Conservation (phyloP, 805 yeast species). For the Zygosaccharomyces pseudorouxii region DNA sequence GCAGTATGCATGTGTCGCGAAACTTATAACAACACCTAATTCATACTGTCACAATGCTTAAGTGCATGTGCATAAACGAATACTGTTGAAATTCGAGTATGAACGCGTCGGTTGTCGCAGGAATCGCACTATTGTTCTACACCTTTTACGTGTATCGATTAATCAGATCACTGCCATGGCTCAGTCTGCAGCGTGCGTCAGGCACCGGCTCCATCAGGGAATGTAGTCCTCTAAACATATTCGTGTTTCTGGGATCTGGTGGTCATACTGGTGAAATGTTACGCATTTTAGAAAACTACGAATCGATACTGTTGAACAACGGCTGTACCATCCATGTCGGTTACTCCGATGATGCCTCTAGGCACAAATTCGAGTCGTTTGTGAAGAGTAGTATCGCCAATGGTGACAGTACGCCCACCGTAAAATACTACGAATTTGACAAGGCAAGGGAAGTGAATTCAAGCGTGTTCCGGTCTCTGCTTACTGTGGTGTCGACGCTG, state of each 20-base stretch:
- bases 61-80: neutral
- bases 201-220: neutral
- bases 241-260: slow-evolving; percentile 86
- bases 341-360: slow-evolving; percentile 37
- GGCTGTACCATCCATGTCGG: slow-evolving; percentile 35
- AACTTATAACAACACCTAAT: neutral
- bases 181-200: neutral
- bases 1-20: slow-evolving; percentile 1
- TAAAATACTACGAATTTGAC: slow-evolving; percentile 21
- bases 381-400: neutral
- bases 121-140: slow-evolving; percentile 7
- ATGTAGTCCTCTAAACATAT: slow-evolving; percentile 32
- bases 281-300: slow-evolving; percentile 47
- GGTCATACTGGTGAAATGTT: slow-evolving; percentile 97
- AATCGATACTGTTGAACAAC: slow-evolving; percentile 43
- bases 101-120: slow-evolving; percentile 6
- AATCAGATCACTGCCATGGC: slow-evolving; percentile 21
- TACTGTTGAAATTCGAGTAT: neutral
- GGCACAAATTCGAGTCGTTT: slow-evolving; percentile 35
- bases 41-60: neutral
- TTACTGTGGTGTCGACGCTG: slow-evolving; percentile 35
- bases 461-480: slow-evolving; percentile 28
- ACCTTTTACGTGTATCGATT: slow-evolving; percentile 15
- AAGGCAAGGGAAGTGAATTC: slow-evolving; percentile 41
- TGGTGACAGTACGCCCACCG: neutral